These are phyloP conservation scores for Globisporangium megalacanthum DNA, from an alignment of 352 stramenopile genomes.

Conservation along the genomic window DNA sequence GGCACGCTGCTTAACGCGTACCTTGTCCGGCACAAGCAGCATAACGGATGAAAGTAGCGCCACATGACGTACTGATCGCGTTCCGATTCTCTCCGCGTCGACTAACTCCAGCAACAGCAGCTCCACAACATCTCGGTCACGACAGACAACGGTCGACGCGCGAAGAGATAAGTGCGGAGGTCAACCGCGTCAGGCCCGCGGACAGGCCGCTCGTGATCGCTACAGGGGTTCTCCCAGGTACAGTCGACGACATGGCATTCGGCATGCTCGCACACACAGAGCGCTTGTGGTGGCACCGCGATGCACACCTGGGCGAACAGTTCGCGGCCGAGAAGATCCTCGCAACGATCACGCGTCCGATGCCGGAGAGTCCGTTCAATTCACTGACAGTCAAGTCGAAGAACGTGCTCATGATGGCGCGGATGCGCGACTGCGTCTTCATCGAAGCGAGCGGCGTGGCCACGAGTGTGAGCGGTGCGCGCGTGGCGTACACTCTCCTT, in stretches of 20 bases:
- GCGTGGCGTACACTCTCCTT: conserved; percentile 35
- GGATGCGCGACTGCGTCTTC: conserved; percentile 23
- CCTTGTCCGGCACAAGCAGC: too few species aligned
- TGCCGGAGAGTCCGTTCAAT: conserved; percentile 15
- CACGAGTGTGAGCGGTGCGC: conserved; percentile 16
- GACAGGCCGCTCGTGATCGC: too few species aligned
- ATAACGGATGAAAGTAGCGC: too few species aligned
- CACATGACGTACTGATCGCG: too few species aligned
- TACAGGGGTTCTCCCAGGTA: not conserved
- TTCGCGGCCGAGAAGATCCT: conserved; percentile 6
- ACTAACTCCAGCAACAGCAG: too few species aligned
- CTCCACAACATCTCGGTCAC: too few species aligned
- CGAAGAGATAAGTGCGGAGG: too few species aligned
- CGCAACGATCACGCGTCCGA: conserved; percentile 7
- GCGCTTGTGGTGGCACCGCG: conserved; percentile 12
- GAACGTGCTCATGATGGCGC: too few species aligned
- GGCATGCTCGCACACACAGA: conserved; percentile 15
- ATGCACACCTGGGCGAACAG: conserved; percentile 9
- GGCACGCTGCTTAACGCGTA: too few species aligned
- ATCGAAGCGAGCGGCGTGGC: conserved; percentile 35
- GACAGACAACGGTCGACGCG: too few species aligned
- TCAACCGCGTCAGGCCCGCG: too few species aligned
- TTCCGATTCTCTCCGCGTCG: too few species aligned
- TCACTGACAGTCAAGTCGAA: conserved; percentile 20
- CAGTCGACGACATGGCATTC: conserved; percentile 15